Conservation (phyloP, 78 protist genomes). For the Kipferlia bialata region DNA sequence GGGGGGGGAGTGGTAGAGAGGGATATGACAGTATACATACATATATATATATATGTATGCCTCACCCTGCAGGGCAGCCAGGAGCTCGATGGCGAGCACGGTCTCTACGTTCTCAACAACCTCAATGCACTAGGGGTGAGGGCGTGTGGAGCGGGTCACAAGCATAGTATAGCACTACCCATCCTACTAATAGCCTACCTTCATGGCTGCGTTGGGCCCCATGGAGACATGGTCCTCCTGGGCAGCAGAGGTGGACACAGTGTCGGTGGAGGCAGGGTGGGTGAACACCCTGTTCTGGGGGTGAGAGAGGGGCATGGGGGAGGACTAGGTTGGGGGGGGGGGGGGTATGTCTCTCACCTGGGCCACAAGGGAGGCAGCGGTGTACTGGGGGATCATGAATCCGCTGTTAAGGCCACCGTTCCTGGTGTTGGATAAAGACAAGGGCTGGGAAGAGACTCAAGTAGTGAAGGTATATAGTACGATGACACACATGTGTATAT, state of each 20-base stretch:
- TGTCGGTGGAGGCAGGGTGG: conserved; percentile 70
- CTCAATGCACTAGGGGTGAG: no score
- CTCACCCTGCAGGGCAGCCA: conserved; percentile 69
- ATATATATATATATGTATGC: no score
- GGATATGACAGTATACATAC: no score
- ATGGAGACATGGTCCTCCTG: conserved; percentile 66
- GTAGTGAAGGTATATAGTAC: no score
- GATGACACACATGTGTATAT: no score
- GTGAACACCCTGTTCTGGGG: conserved; percentile 60
- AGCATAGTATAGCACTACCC: no score
- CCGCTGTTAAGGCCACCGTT: conserved; percentile 62
- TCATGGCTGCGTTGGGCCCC: background rate
- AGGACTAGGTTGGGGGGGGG: background rate
- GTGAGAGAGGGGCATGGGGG: no score
- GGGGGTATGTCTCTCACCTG: background rate
- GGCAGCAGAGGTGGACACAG: conserved; percentile 56
- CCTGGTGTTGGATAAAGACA: background rate
- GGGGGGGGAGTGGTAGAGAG: no score
- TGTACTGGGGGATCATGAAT: conserved; percentile 77
- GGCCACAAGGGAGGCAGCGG: conserved; percentile 61
- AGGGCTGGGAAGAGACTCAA: background rate
- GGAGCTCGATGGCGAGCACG: conserved; percentile 66
- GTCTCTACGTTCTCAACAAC: conserved; percentile 52
- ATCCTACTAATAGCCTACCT: conserved; percentile 24
- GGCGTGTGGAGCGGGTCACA: conserved; percentile 56